Conservation (phyloP, 1,139 yeast genomes). For the Saccharomyces hybrid region DNA sequence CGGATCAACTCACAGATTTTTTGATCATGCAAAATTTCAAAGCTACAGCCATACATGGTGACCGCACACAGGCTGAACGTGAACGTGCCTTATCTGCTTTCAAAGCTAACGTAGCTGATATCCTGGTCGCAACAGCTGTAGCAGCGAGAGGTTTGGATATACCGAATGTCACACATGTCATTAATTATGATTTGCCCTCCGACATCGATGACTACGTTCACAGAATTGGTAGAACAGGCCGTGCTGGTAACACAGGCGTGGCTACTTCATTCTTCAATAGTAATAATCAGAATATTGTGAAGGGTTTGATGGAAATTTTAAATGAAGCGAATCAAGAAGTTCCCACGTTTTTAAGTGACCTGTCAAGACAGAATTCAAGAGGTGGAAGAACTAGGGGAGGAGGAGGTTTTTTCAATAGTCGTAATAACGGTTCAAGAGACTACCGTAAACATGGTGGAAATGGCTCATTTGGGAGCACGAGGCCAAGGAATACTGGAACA, state of each 20-base stretch:
- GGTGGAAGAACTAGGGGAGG: conserved; percentile 56
- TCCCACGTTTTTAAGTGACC: conserved; percentile 74
- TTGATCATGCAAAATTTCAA: conserved; percentile 82
- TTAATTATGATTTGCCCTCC: conserved; percentile 91
- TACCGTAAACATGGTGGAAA: conserved; percentile 41
- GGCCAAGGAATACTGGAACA: conserved; percentile 22
- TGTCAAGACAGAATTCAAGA: conserved; percentile 66
- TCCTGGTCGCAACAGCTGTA: conserved; percentile 85
- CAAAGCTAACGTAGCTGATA: conserved; percentile 50
- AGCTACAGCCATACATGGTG: conserved; percentile 97
- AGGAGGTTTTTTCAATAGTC: conserved; percentile 22
- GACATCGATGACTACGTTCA: conserved; percentile 98
- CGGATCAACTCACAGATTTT: conserved; percentile 88
- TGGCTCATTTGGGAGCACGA: conserved; percentile 30
- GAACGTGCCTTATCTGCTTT: conserved; percentile 81
- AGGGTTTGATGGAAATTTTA: conserved; percentile 78
- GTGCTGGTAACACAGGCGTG: conserved; percentile 97
- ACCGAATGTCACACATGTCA: conserved; percentile 95
- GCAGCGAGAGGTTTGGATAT: conserved; percentile 97
- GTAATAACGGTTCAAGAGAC: conserved; percentile 39
- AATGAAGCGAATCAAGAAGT: conserved; percentile 95
- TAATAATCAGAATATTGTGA: conserved; percentile 80
- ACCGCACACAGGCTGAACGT: conserved; percentile 94
- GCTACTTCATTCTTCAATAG: conserved; percentile 97
- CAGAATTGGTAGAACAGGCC: conserved; percentile 99